A percentile compares a stretch with the other conserved stretches of the same genome.
Evolutionary conservation across 176 grass and related monocot species (phyloP).

Genomic region (Rhynchospora breviuscula): DNA sequence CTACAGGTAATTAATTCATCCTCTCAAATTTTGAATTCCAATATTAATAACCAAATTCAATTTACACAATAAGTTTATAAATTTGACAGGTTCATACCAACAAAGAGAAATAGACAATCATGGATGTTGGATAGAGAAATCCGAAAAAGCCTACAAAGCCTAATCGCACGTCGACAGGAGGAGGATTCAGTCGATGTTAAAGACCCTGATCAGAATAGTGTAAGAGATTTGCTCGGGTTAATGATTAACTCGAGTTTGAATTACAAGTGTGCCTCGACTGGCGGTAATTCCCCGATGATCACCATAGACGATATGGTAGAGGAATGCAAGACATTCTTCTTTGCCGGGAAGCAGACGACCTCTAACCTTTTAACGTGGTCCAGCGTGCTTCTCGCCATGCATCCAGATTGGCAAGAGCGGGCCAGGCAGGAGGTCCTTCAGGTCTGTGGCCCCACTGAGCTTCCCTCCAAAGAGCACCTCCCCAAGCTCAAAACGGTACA

Average conservation of each 20-base stretch:
- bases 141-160: constrained; percentile 35
- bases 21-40: not conserved
- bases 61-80: not conserved
- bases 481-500: constrained; percentile 66
- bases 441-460: constrained; percentile 50
- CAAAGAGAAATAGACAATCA: constrained; percentile 59
- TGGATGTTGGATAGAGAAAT: constrained; percentile 75
- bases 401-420: constrained; percentile 82
- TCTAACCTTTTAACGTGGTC: constrained; percentile 80
- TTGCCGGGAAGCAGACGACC: constrained; percentile 94
- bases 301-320: constrained; percentile 70
- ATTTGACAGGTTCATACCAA: constrained; percentile 61
- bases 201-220: not conserved
- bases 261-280: not conserved
- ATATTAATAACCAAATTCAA: not conserved
- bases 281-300: constrained; percentile 26
- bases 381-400: constrained; percentile 92
- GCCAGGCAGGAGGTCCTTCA: constrained; percentile 59
- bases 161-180: constrained; percentile 54
- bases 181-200: constrained; percentile 16
- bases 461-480: constrained; percentile 74
- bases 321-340: constrained; percentile 99
- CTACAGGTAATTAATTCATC: constrained; percentile 42
- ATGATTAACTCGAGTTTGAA: constrained; percentile 58
- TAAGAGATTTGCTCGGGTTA: constrained; percentile 59